Percentiles rank a stretch among this genome's conserved stretches.
Evolutionary conservation across 73 alveolate species (phyloP).

Genomic region (Tetrahymena elliotti): DNA sequence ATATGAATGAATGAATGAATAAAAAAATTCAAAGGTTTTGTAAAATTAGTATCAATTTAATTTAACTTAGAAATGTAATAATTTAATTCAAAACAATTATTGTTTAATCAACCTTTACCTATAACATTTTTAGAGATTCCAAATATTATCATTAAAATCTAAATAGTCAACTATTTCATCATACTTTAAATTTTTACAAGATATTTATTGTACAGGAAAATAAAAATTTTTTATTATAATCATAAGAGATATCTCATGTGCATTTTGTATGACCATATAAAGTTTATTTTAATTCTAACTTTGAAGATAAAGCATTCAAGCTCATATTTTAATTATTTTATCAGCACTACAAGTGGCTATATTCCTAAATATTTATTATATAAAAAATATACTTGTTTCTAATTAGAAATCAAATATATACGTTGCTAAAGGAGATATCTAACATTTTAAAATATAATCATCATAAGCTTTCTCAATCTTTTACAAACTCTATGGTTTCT

Average conservation of each 20-base stretch:
- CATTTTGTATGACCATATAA: constrained; percentile 17
- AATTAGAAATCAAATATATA: too few relatives aligned
- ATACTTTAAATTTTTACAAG: not conserved
- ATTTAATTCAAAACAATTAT: too few relatives aligned
- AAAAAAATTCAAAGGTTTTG: too few relatives aligned
- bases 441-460: constrained; percentile 11
- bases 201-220: not conserved
- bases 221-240: constrained; percentile 1
- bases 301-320: not conserved
- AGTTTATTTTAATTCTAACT: not conserved
- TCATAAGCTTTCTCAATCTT: constrained; percentile 1
- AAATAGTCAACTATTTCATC: not conserved
- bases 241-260: constrained; percentile 15
- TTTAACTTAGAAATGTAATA: too few relatives aligned
- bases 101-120: too few relatives aligned
- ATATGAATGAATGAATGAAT: too few relatives aligned
- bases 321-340: constrained; percentile 4
- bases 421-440: not conserved
- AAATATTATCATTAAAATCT: constrained; percentile 14
- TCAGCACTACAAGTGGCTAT: constrained; percentile 14
- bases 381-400: too few relatives aligned
- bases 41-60: too few relatives aligned
- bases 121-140: too few relatives aligned
- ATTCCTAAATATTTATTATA: not conserved
- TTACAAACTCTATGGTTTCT: not conserved